phyloP scores from a whole-genome alignment of 345 rosid genomes.

The Populus davidiana region DNA sequence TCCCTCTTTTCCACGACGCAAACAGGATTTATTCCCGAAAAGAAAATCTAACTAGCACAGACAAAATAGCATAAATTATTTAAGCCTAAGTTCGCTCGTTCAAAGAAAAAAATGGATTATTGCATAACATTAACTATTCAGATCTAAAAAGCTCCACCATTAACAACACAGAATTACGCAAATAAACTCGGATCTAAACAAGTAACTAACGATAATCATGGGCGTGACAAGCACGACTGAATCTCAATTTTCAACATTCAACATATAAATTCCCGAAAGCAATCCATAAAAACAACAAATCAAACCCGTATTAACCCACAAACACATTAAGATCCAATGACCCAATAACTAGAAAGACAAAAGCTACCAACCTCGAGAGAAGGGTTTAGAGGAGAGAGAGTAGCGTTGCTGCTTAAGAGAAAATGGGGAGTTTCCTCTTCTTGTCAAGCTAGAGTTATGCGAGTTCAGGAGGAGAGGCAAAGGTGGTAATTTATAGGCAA shows the following conservation, averaged over 20 bases:
- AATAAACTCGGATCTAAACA: background rate
- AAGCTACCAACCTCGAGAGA: background rate
- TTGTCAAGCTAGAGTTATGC: background rate
- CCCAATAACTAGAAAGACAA: background rate
- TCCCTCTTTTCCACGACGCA: background rate
- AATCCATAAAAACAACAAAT: background rate
- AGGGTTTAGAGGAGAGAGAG: no score
- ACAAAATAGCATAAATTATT: background rate
- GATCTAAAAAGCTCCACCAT: background rate
- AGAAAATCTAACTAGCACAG: background rate
- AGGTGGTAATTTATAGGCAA: background rate
- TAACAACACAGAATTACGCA: background rate
- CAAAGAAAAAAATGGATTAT: background rate
- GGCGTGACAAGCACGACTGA: background rate
- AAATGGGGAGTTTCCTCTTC: background rate
- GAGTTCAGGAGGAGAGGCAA: background rate
- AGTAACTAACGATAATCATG: background rate
- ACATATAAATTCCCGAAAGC: background rate
- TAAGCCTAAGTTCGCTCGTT: background rate
- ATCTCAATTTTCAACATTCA: background rate
- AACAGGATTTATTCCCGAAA: background rate
- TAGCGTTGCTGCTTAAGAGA: background rate
- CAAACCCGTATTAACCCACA: background rate
- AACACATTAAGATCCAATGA: background rate
- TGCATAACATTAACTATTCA: background rate